Conservation (phyloP, 345 rosid species). For the Eucalyptus pumila region DNA sequence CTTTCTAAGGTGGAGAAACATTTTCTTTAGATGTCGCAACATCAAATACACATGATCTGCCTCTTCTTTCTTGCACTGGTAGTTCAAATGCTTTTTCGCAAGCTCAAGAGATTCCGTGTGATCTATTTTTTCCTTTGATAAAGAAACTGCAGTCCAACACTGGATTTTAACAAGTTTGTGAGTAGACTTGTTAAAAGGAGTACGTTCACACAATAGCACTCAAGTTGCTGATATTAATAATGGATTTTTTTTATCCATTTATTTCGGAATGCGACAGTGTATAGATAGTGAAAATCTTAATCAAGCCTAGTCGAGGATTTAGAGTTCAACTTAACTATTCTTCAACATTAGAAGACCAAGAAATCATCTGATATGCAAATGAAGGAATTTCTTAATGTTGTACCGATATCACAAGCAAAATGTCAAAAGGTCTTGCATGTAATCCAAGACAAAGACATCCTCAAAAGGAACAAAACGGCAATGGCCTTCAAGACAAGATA, state of each 20-base stretch:
- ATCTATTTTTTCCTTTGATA: conserved; percentile 49
- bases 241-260: neutral
- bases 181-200: neutral
- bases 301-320: neutral
- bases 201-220: neutral
- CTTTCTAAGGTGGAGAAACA: conserved; percentile 20
- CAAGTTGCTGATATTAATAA: neutral
- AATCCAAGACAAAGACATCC: neutral
- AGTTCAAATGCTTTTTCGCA: conserved; percentile 53
- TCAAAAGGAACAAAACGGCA: neutral
- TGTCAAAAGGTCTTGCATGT: neutral
- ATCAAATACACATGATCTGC: conserved; percentile 43
- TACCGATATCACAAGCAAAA: neutral
- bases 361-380: neutral
- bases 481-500: neutral
- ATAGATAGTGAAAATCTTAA: neutral
- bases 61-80: conserved; percentile 53
- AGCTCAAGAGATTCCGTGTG: conserved; percentile 54
- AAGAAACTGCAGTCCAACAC: conserved; percentile 84
- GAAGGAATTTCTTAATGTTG: neutral
- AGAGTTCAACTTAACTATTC: neutral
- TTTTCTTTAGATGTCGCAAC: conserved; percentile 46
- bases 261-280: neutral
- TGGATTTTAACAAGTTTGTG: conserved; percentile 12
- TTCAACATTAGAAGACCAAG: neutral